Conservation (phyloP, 495 filamentous ascomycete genomes). For the Aspergillus coremiiformis region DNA sequence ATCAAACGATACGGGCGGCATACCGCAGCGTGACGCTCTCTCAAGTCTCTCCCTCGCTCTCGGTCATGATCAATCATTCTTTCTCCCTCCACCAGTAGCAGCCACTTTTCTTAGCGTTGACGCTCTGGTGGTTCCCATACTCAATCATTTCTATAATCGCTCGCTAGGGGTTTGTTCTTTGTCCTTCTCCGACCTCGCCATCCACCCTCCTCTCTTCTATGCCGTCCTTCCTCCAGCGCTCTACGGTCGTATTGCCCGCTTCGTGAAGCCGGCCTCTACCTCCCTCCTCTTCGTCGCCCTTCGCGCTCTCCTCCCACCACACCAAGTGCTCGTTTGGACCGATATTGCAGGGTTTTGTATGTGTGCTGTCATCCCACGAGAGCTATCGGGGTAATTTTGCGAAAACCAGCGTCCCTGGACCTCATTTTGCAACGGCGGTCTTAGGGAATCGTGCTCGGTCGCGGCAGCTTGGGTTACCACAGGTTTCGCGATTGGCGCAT, state of each 20-base stretch:
- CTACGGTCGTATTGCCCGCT: conserved; percentile 32
- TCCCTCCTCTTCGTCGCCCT: conserved; percentile 21
- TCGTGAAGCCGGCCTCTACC: conserved; percentile 30
- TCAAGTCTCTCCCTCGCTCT: conserved; percentile 15
- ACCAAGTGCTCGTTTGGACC: conserved; percentile 18
- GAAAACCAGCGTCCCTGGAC: neutral
- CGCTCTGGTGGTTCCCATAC: neutral
- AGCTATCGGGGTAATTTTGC: neutral
- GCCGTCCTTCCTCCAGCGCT: conserved; percentile 28
- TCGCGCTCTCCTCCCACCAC: neutral
- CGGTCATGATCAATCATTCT: conserved; percentile 19
- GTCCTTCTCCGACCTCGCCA: conserved; percentile 1
- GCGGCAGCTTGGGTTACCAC: conserved; percentile 33
- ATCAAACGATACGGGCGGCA: conserved; percentile 9
- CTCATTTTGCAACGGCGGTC: conserved; percentile 18
- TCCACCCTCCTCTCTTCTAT: conserved; percentile 19
- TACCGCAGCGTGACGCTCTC: conserved; percentile 24
- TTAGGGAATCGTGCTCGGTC: conserved; percentile 31
- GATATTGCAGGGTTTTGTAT: neutral
- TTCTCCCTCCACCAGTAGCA: conserved; percentile 3
- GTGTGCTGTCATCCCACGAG: neutral
- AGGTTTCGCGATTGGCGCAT: conserved; percentile 36
- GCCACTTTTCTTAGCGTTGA: conserved; percentile 2
- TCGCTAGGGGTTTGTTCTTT: conserved; percentile 1
- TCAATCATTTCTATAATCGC: conserved; percentile 3